Base-by-base conservation (phyloP, 495 filamentous ascomycete genomes). In the Chaetomium tenue region DNA sequence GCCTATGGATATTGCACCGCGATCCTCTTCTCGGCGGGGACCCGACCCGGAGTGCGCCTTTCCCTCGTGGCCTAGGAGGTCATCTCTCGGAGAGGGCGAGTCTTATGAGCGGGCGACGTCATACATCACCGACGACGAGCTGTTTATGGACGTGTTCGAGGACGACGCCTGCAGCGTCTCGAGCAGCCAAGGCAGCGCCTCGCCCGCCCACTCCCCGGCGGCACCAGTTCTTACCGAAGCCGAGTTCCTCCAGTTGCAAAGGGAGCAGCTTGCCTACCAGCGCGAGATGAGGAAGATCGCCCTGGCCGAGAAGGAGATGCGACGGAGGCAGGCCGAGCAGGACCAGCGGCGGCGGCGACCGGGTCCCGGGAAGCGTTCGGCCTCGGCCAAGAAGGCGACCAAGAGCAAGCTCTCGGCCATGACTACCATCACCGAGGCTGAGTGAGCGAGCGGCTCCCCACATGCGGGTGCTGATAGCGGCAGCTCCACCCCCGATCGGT, bases 1-100 rank as follows among this genome's bases (percentile, higher is more conserved):
- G 52, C 81, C 83, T 64, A 78, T 85, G 68, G 83, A 85, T 67
- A 85, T 85, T 66, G 73, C 77, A 37, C 75, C 77, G 37, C 77
- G 71, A 62, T 74, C 72, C 66, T 77, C 75, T 37, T 75, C 77
- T 26, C 70, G 75, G 13, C 67, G 71, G 63, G 63, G 66, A 7
- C 72, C 78, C 68, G 77, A 77, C 63, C 67, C 76, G 11, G 72
- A 66, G 59, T 81, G 79, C 74, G 80, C 80, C 22, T 82, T 78
- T 67, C 80, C 80, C n/a, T 82, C 80, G 51, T 82, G 80, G 80
- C 80, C 80, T 13, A 74, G 77, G 51, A 71, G 80, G 20, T 73
- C 75, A 4, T 79, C 78, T 12, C 74, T 82, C 56, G 75, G 68
- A 65, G 78, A 78, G 61, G 70, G 72, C 44, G 51, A 65, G n/a